Evolutionary conservation across 495 filamentous ascomycete genomes (phyloP), one percentile per base, ranked within the genome.

Genomic region (Penicillium riverlandense): DNA sequence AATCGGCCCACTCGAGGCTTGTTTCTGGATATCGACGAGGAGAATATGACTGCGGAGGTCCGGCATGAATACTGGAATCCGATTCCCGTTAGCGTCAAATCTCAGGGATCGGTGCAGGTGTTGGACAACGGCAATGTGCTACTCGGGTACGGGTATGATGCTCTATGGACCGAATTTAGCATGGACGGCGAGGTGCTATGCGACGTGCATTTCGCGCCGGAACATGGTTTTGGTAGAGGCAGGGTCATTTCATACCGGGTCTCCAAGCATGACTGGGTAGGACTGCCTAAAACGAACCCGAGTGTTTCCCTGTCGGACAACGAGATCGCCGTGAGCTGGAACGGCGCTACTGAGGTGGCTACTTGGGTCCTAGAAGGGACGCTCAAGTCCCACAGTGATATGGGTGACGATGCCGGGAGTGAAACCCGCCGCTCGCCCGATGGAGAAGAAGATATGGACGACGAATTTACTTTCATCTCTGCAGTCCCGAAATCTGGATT

Each of bases 131-230:
- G 67, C 1, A 72, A 75, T 48, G 62, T 68, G 16, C 44, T 81
- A 8, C 30, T 75, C 15, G 70, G 62, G 9, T 80, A 74, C 50
- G 78, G 77, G 1, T 58, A 59, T 38, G 63, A 68, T 34, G 60
- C 72, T 11, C 62, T 69, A 0, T 59, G 77, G 47, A 72, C 71
- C 2, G 77, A 81, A 45, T 74, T 67, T 54, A 52, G 44, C 6
- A 29, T 54, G 6, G 40, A 54, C 11, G 65, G 62, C 11, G 52
- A 58, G n/a, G 40, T 56, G 2, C 49, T 62, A 13, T 63, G 65
- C 43, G 44, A 63, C 31, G 54, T 63, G 4, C 55, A 63, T 46
- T 71, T 69, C 38, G 65, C 59, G 27, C 55, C 53, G 6, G 34
- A 43, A 11, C 28, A 48, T 10, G 48, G 46, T 2, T 71, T 68